Conservation (phyloP, 192 early-diverging fungal genomes). For the Diversispora eburnea region DNA sequence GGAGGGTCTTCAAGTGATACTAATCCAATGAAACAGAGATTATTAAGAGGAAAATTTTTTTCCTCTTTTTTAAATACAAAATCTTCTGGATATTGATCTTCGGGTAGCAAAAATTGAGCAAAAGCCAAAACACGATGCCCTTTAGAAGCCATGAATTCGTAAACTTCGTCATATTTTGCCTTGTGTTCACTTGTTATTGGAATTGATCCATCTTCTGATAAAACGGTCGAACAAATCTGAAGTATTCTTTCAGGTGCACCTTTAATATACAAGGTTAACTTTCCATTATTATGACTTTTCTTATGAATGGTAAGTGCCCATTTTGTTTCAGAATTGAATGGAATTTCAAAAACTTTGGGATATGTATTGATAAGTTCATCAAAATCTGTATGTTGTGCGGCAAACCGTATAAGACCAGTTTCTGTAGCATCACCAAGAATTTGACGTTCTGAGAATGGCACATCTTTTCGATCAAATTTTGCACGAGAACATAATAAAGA, state of each 20-base stretch:
- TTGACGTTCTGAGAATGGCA: constrained; percentile 76
- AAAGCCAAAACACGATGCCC: constrained; percentile 95
- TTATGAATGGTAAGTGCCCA: constrained; percentile 89
- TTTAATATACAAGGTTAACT: constrained; percentile 82
- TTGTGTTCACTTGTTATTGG: constrained; percentile 68
- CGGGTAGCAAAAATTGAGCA: constrained; percentile 71
- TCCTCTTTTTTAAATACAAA: constrained; percentile 74
- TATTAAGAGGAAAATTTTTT: constrained; percentile 64
- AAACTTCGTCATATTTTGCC: constrained; percentile 67
- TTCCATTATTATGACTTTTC: constrained; percentile 64
- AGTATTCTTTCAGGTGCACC: constrained; percentile 95
- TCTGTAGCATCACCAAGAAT: constrained; percentile 95
- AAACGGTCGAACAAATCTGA: constrained; percentile 72
- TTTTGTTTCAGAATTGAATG: constrained; percentile 95
- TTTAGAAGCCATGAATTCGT: constrained; percentile 85
- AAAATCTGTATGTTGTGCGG: constrained; percentile 71
- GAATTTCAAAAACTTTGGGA: constrained; percentile 91
- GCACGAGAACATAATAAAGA: constrained; percentile 82
- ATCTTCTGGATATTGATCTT: constrained; percentile 65
- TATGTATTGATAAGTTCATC: constrained; percentile 64
- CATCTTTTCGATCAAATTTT: constrained; percentile 86
- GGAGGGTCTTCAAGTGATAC: constrained; percentile 94
- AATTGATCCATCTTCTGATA: constrained; percentile 50
- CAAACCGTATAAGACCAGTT: constrained; percentile 82
- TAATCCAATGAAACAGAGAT: constrained; percentile 81